phyloP scores from a whole-genome alignment of 352 stramenopile species.

The Pythium rhizo-oryzae region DNA sequence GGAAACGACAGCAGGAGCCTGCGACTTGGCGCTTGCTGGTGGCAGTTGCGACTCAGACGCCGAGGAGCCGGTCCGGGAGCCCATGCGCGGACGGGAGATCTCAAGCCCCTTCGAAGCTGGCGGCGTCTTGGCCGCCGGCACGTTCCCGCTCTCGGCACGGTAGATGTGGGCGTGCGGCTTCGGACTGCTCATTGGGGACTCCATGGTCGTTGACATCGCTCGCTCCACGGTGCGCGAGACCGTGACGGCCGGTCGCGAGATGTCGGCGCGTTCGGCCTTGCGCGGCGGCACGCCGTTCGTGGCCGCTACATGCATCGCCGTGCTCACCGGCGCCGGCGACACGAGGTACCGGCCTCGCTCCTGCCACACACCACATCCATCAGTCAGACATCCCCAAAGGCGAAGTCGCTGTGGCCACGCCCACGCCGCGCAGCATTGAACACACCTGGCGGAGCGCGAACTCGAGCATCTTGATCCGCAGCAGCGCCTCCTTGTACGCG shows the following conservation, averaged over 20 bases:
- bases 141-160: constrained; percentile 59
- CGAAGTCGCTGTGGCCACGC: background rate
- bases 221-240: constrained; percentile 61
- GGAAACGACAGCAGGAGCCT: constrained; percentile 45
- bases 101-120: constrained; percentile 58
- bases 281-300: constrained; percentile 21
- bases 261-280: constrained; percentile 34
- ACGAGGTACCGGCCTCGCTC: constrained; percentile 62
- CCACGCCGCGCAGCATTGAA: background rate
- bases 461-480: constrained; percentile 90
- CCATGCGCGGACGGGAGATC: constrained; percentile 79
- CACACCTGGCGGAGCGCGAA: constrained; percentile 77
- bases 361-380: background rate
- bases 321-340: constrained; percentile 72
- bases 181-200: constrained; percentile 33
- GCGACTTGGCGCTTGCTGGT: constrained; percentile 44
- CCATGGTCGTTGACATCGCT: constrained; percentile 48
- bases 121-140: constrained; percentile 40
- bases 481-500: constrained; percentile 82
- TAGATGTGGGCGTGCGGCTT: constrained; percentile 50
- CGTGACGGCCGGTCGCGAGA: constrained; percentile 47
- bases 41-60: constrained; percentile 7
- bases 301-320: constrained; percentile 31
- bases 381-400: background rate
- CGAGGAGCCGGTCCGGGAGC: constrained; percentile 43